These are phyloP conservation scores for Ploettnerulaceae sp. DNA, from an alignment of 2,329 filamentous ascomycete species.

Conservation along the genomic window DNA sequence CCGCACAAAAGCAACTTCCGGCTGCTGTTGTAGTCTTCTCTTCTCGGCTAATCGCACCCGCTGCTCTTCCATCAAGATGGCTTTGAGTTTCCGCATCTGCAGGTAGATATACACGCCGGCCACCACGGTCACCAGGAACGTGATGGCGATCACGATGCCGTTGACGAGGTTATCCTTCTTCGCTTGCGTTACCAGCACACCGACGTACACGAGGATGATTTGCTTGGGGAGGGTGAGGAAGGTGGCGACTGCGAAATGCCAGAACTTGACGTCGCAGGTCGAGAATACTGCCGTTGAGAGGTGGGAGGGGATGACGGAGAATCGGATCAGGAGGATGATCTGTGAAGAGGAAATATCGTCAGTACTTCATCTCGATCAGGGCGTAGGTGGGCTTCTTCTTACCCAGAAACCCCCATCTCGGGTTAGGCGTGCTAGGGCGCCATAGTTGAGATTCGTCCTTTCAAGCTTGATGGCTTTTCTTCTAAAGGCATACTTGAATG, in stretches of 20 bases:
- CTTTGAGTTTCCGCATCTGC: constrained; percentile 37
- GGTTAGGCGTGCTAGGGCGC: constrained; percentile 38
- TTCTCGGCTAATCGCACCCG: constrained; percentile 14
- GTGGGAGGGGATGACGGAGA: constrained; percentile 39
- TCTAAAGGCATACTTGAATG: constrained; percentile 38
- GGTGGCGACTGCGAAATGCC: constrained; percentile 38
- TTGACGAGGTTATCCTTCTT: constrained; percentile 30
- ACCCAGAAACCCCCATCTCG: constrained; percentile 40
- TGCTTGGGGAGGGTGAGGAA: constrained; percentile 41
- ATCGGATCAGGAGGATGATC: constrained; percentile 40
- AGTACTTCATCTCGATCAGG: constrained; percentile 1
- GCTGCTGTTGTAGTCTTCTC: constrained; percentile 1
- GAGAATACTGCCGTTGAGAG: constrained; percentile 42
- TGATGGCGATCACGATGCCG: constrained; percentile 35
- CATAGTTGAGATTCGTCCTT: constrained; percentile 39
- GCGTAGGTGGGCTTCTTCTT: constrained; percentile 11
- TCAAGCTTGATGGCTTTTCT: constrained; percentile 37
- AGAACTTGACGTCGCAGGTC: constrained; percentile 40
- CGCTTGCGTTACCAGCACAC: constrained; percentile 31
- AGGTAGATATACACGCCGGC: constrained; percentile 37
- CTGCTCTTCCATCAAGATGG: constrained; percentile 35
- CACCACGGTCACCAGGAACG: constrained; percentile 35
- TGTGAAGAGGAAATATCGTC: constrained; percentile 10
- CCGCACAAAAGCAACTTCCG: not conserved
- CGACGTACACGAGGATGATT: constrained; percentile 40